phyloP scores from a whole-genome alignment of 371 early-diverging fungal species.

The Dinochytrium kinnereticum region DNA sequence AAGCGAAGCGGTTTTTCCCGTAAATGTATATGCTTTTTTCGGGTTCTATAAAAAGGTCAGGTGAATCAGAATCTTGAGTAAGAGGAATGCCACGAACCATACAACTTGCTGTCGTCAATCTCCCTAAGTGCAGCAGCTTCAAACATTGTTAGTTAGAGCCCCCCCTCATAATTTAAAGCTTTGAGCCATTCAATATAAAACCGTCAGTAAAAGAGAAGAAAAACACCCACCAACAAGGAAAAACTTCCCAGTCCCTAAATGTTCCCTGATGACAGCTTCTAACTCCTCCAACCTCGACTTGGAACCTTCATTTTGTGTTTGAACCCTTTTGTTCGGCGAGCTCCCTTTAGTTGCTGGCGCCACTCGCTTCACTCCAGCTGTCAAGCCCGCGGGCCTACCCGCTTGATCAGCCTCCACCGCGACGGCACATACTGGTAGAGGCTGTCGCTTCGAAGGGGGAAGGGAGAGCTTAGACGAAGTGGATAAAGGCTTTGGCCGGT shows the following conservation, averaged over 20 bases:
- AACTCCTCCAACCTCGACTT: constrained; percentile 22
- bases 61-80: too few relatives aligned
- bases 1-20: constrained; percentile 38
- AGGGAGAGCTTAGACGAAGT: too few relatives aligned
- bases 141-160: neutral
- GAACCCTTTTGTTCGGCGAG: too few relatives aligned
- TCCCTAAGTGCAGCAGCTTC: constrained; percentile 46
- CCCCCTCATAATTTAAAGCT: too few relatives aligned
- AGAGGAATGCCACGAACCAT: constrained; percentile 28
- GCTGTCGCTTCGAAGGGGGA: too few relatives aligned
- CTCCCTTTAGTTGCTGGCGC: neutral
- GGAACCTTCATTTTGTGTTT: neutral
- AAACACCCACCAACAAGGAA: constrained; percentile 41
- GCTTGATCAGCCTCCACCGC: neutral
- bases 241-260: constrained; percentile 44
- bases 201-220: neutral
- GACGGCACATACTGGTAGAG: too few relatives aligned
- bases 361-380: too few relatives aligned
- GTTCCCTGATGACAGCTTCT: constrained; percentile 38
- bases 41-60: constrained; percentile 22
- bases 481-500: too few relatives aligned
- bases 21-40: constrained; percentile 46
- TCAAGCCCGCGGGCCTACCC: too few relatives aligned
- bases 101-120: constrained; percentile 43
- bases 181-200: neutral